Percentiles rank a stretch among this genome's conserved stretches.
Evolutionary conservation across 208 protist species (phyloP).

Genomic region (Trichomonas vaginalis): DNA sequence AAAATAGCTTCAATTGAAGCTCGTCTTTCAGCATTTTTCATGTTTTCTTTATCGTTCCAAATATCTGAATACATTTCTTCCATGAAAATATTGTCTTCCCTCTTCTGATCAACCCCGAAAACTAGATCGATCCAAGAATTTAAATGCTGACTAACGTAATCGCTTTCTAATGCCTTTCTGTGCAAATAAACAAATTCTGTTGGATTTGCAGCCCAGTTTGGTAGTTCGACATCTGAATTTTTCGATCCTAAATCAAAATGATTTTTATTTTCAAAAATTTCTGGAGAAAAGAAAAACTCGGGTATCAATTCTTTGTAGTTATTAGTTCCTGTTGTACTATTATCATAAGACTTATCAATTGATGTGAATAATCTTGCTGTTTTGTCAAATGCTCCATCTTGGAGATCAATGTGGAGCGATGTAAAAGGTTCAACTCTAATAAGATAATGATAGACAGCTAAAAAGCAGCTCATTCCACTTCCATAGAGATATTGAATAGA

Average conservation of each 20-base stretch:
- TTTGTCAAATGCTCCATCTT: background rate
- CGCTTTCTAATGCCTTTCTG: conserved; percentile 42
- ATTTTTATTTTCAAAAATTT: conserved; percentile 40
- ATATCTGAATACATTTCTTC: background rate
- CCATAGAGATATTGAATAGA: background rate
- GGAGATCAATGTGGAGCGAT: conserved; percentile 27
- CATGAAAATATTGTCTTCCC: conserved; percentile 20
- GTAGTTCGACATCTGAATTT: conserved; percentile 26
- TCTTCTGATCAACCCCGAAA: conserved; percentile 47
- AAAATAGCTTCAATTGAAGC: background rate
- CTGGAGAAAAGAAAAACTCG: conserved; percentile 46
- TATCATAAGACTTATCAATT: background rate
- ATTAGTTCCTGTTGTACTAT: too few relatives aligned
- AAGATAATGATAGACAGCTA: background rate
- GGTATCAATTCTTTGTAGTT: conserved; percentile 38
- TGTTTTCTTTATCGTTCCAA: background rate
- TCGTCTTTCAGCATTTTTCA: background rate
- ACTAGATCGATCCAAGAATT: conserved; percentile 54
- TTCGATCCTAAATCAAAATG: conserved; percentile 27
- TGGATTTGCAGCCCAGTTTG: conserved; percentile 21
- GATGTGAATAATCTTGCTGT: background rate
- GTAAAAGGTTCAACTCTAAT: conserved; percentile 31
- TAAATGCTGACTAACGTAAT: conserved; percentile 36
- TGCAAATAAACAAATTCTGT: conserved; percentile 42
- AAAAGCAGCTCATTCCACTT: background rate